These are phyloP conservation scores for Alectoria sarmentosa DNA, from an alignment of 495 filamentous ascomycete genomes.

Conservation along the genomic window DNA sequence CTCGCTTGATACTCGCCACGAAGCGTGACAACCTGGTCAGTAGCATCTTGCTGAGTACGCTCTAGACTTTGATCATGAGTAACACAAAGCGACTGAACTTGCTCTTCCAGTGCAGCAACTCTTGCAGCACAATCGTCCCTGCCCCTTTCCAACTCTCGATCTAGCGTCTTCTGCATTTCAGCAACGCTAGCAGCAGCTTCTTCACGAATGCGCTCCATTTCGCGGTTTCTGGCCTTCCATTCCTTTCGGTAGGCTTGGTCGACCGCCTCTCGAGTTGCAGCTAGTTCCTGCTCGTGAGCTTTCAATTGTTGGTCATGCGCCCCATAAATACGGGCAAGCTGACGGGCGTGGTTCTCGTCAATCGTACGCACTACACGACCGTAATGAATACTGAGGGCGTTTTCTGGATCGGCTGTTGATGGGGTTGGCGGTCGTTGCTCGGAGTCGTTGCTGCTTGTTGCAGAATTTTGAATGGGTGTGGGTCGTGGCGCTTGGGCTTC, in stretches of 20 bases:
- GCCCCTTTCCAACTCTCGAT: slow-evolving; percentile 9
- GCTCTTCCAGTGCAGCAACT: background rate
- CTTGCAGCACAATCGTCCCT: slow-evolving; percentile 8
- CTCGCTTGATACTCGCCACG: slow-evolving; percentile 8
- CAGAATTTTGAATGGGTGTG: background rate
- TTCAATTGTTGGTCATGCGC: slow-evolving; percentile 20
- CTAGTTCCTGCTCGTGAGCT: slow-evolving; percentile 25
- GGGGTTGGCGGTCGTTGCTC: slow-evolving; percentile 15
- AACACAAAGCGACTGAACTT: background rate
- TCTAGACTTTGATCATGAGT: background rate
- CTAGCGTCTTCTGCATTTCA: slow-evolving; percentile 12
- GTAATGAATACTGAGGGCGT: slow-evolving; percentile 28
- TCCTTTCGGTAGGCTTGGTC: slow-evolving; percentile 27
- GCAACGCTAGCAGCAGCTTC: slow-evolving; percentile 18
- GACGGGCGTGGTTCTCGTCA: slow-evolving; percentile 25
- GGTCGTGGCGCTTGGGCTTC: slow-evolving; percentile 2
- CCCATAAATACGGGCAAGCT: slow-evolving; percentile 17
- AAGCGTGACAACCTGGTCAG: slow-evolving; percentile 6
- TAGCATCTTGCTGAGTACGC: slow-evolving; percentile 9
- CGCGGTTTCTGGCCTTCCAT: slow-evolving; percentile 22
- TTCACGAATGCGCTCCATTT: slow-evolving; percentile 22
- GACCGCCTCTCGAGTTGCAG: slow-evolving; percentile 22
- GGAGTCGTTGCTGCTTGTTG: slow-evolving; percentile 3
- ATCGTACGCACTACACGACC: slow-evolving; percentile 28
- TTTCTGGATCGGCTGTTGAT: slow-evolving; percentile 24